Evolutionary conservation across 1,284 basidiomycete species (phyloP).

Genomic region (Heterobasidion occidentale): DNA sequence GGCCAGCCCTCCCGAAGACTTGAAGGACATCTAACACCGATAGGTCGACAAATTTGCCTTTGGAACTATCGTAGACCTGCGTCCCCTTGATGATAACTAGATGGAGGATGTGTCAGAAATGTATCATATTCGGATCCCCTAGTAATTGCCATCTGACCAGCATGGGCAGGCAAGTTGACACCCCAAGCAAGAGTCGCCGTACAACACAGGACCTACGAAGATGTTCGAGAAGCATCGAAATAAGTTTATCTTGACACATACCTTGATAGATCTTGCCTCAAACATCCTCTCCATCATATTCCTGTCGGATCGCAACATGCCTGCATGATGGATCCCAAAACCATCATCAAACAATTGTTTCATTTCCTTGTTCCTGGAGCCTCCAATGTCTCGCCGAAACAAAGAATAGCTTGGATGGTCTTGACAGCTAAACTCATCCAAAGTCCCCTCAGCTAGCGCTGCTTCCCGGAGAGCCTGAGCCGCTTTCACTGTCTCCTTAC

Average conservation of each 20-base stretch:
- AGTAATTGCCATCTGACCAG: slow-evolving; percentile 43
- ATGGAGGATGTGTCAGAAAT: neutral
- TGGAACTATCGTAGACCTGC: slow-evolving; percentile 87
- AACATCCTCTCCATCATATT: slow-evolving; percentile 97
- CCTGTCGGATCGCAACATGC: slow-evolving; percentile 92
- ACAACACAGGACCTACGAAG: slow-evolving; percentile 86
- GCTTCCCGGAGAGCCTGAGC: slow-evolving; percentile 83
- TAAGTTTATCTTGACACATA: slow-evolving; percentile 18
- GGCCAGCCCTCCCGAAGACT: slow-evolving; percentile 96
- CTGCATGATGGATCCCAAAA: slow-evolving; percentile 98
- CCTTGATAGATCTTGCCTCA: slow-evolving; percentile 86
- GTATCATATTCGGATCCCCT: neutral
- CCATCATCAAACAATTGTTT: slow-evolving; percentile 89
- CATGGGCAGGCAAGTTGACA: slow-evolving; percentile 98
- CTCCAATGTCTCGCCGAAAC: slow-evolving; percentile 74
- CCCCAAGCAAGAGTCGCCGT: slow-evolving; percentile 99
- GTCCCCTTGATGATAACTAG: slow-evolving; percentile 97
- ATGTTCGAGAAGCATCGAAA: neutral
- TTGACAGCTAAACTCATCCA: slow-evolving; percentile 75
- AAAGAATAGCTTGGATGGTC: slow-evolving; percentile 72
- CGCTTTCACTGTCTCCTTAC: slow-evolving; percentile 97
- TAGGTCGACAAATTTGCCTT: slow-evolving; percentile 88
- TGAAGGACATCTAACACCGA: slow-evolving; percentile 95
- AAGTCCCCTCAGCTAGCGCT: slow-evolving; percentile 64
- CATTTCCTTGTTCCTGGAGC: slow-evolving; percentile 94